phyloP scores from a whole-genome alignment of 768 basidiomycete genomes.

The Tubosaeta brunneosetosa region DNA sequence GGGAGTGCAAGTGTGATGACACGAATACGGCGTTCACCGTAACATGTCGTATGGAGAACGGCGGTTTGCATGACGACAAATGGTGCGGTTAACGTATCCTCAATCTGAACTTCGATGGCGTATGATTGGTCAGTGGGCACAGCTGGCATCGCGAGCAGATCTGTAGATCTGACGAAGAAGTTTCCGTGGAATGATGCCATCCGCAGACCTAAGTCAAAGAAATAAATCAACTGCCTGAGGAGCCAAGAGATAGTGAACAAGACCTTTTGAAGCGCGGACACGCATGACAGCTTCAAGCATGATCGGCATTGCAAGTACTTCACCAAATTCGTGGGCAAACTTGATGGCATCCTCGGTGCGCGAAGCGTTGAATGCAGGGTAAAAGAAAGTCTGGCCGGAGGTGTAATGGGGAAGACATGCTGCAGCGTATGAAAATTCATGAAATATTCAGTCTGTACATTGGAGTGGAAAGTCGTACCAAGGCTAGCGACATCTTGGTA shows the following conservation, averaged over 20 bases:
- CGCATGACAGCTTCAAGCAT: conserved; percentile 98
- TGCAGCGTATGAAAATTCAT: conserved; percentile 26
- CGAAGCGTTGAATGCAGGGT: conserved; percentile 95
- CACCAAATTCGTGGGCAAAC: conserved; percentile 96
- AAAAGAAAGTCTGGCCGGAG: conserved; percentile 96
- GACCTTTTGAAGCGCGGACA: conserved; percentile 95
- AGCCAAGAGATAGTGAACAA: conserved; percentile 5
- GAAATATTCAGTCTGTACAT: not conserved
- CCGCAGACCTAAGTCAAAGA: conserved; percentile 58
- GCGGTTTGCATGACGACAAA: conserved; percentile 95
- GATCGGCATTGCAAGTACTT: conserved; percentile 88
- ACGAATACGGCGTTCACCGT: conserved; percentile 87
- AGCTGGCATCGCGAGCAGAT: conserved; percentile 91
- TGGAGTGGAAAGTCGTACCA: conserved; percentile 38
- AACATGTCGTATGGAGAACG: conserved; percentile 90
- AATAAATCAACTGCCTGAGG: not conserved
- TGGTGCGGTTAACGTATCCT: conserved; percentile 86
- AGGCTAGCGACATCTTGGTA: conserved; percentile 97
- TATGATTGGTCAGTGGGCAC: conserved; percentile 97
- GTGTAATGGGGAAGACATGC: conserved; percentile 95
- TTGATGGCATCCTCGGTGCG: conserved; percentile 95
- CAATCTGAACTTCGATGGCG: conserved; percentile 92
- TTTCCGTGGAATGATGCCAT: conserved; percentile 99
- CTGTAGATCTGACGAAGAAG: conserved; percentile 97
- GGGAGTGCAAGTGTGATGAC: conserved; percentile 87